phyloP scores from a whole-genome alignment of 257 asterid genomes.

The Henckelia pumila region DNA sequence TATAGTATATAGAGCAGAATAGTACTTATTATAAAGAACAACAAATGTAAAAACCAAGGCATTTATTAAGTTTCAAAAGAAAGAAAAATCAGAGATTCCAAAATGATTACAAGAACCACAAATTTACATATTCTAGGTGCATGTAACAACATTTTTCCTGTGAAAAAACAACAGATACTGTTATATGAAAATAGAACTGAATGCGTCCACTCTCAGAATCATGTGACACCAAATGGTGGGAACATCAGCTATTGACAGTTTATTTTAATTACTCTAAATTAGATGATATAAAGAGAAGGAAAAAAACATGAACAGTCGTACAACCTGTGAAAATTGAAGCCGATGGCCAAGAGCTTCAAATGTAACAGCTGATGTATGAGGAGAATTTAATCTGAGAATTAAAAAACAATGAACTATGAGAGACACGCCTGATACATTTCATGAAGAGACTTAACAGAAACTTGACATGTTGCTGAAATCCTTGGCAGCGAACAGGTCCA shows the following conservation, averaged over 20 bases:
- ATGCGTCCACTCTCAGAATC: neutral
- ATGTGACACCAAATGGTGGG: neutral
- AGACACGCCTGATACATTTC: neutral
- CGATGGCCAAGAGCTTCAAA: slow-evolving; percentile 85
- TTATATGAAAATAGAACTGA: slow-evolving; percentile 1
- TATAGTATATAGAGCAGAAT: slow-evolving; percentile 4
- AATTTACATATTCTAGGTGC: neutral
- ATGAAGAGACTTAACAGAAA: neutral
- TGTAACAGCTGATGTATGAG: slow-evolving; percentile 67
- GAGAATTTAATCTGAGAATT: slow-evolving; percentile 81
- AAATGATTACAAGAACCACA: slow-evolving; percentile 10
- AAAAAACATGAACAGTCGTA: slow-evolving; percentile 14
- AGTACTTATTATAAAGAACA: slow-evolving; percentile 1
- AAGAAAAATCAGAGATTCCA: slow-evolving; percentile 5
- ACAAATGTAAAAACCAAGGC: neutral
- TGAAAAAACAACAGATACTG: neutral
- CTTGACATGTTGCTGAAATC: neutral
- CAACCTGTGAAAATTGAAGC: slow-evolving; percentile 95
- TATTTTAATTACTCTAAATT: neutral
- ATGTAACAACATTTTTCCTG: neutral
- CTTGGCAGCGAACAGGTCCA: neutral
- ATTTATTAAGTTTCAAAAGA: neutral
- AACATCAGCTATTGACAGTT: slow-evolving; percentile 11
- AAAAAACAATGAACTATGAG: neutral
- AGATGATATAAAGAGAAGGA: slow-evolving; percentile 7